Percentiles rank a stretch among this genome's conserved stretches.
Evolutionary conservation across 805 yeast genomes (phyloP).

Genomic region (Teunomyces atbi): DNA sequence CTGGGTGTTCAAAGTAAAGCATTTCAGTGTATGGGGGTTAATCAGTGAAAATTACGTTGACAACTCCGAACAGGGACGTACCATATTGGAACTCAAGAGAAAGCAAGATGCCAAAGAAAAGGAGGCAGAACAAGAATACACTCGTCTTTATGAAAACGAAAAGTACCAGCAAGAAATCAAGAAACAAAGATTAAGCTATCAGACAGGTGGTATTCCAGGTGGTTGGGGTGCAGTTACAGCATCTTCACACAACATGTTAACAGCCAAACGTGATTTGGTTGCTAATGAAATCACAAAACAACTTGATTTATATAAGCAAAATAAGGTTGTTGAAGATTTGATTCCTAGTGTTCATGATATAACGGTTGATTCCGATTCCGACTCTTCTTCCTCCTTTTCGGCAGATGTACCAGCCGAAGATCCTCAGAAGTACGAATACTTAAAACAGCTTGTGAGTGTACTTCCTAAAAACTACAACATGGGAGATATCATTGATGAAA

Average conservation of each 20-base stretch:
- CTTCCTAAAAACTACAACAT: conserved; percentile 29
- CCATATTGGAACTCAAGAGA: conserved; percentile 34
- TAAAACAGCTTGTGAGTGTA: conserved; percentile 31
- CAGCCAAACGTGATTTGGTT: conserved; percentile 29
- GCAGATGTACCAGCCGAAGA: conserved; percentile 11
- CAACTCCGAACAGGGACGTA: conserved; percentile 16
- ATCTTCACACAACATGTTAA: conserved; percentile 19
- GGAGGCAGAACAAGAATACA: conserved; percentile 45
- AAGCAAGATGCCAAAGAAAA: conserved; percentile 26
- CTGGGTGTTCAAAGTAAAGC: conserved; percentile 83
- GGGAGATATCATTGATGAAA: conserved; percentile 52
- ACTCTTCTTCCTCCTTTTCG: conserved; percentile 1
- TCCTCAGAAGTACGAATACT: conserved; percentile 18
- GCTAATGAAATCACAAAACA: conserved; percentile 29
- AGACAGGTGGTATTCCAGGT: conserved; percentile 36
- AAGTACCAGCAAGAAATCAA: conserved; percentile 32
- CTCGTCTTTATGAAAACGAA: conserved; percentile 30
- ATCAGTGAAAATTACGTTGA: conserved; percentile 56
- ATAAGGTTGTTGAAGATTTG: conserved; percentile 19
- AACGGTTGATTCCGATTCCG: conserved; percentile 26
- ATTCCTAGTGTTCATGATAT: conserved; percentile 31
- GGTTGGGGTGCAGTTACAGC: conserved; percentile 27
- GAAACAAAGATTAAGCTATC: conserved; percentile 29
- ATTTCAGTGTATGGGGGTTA: conserved; percentile 94
- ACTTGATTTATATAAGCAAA: conserved; percentile 20